Conservation (phyloP, 2,329 filamentous ascomycete species). For the Botrytis byssoidea region DNA sequence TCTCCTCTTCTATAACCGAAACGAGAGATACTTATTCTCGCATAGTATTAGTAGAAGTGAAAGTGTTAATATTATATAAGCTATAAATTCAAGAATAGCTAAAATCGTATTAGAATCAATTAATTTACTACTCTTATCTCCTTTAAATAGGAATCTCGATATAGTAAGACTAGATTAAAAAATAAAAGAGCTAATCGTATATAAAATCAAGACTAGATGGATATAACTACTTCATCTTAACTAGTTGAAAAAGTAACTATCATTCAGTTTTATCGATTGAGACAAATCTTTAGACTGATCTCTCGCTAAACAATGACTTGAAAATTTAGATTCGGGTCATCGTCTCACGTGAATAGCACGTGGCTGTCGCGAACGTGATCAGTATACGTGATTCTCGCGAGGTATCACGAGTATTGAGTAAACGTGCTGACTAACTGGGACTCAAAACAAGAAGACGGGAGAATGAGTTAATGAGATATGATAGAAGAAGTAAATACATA, state of each 20-base stretch:
- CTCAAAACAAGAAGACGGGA: too few relatives aligned
- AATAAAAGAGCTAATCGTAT: neutral
- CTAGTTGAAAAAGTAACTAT: too few relatives aligned
- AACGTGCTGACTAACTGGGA: neutral
- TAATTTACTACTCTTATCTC: accelerated
- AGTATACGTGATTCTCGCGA: accelerated
- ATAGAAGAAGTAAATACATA: neutral
- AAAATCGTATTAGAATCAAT: too few relatives aligned
- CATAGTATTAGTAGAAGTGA: neutral
- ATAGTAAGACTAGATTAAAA: accelerated
- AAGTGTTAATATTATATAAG: too few relatives aligned
- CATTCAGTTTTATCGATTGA: too few relatives aligned
- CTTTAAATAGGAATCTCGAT: accelerated
- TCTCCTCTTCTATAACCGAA: neutral
- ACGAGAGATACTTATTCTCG: neutral
- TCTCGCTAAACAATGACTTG: neutral
- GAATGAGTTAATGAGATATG: too few relatives aligned
- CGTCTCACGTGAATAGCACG: neutral
- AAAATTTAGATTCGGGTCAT: too few relatives aligned
- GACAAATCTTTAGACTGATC: too few relatives aligned
- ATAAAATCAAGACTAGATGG: neutral
- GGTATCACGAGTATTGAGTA: neutral
- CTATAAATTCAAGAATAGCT: neutral
- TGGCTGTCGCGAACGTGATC: accelerated
- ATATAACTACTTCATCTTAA: accelerated